These are phyloP conservation scores for Gremmenia infestans DNA, from an alignment of 2,329 filamentous ascomycete species.

Conservation along the genomic window DNA sequence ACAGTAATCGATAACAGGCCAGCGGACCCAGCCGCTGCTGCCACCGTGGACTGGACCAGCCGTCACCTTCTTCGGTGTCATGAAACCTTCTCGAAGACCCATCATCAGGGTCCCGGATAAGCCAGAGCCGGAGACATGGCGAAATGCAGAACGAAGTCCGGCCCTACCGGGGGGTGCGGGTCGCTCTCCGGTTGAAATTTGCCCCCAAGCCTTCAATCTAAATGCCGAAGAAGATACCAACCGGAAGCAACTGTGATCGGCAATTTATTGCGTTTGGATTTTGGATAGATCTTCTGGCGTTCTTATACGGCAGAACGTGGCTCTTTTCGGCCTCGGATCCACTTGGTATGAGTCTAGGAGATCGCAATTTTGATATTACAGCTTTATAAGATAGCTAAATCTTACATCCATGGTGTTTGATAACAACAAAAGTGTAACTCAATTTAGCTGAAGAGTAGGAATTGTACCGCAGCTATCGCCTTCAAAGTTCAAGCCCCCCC, in stretches of 20 bases:
- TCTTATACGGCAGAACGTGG: not conserved
- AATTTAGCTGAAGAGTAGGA: too few relatives aligned
- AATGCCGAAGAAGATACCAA: constrained; percentile 1
- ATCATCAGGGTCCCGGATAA: constrained; percentile 21
- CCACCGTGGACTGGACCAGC: not conserved
- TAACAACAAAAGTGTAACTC: not conserved
- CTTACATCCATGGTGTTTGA: not conserved
- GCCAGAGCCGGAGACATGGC: constrained; percentile 8
- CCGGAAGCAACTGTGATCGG: not conserved
- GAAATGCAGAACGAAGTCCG: constrained; percentile 10
- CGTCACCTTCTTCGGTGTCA: constrained; percentile 18
- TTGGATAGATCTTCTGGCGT: not conserved
- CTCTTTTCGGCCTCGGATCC: not conserved
- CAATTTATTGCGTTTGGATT: not conserved
- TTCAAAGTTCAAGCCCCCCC: too few relatives aligned
- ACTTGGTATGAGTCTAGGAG: not conserved
- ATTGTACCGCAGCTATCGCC: too few relatives aligned
- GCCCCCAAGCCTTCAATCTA: not conserved
- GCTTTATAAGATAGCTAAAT: not conserved
- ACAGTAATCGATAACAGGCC: constrained; percentile 15
- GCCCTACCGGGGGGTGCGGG: not conserved
- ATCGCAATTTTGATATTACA: not conserved
- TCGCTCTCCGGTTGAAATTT: constrained; percentile 2
- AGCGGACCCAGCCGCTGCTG: constrained; percentile 16
- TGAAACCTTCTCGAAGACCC: constrained; percentile 31